Evolutionary conservation across 1,284 basidiomycete genomes (phyloP).

Genomic region (Pseudomicrostroma phylloplanum): DNA sequence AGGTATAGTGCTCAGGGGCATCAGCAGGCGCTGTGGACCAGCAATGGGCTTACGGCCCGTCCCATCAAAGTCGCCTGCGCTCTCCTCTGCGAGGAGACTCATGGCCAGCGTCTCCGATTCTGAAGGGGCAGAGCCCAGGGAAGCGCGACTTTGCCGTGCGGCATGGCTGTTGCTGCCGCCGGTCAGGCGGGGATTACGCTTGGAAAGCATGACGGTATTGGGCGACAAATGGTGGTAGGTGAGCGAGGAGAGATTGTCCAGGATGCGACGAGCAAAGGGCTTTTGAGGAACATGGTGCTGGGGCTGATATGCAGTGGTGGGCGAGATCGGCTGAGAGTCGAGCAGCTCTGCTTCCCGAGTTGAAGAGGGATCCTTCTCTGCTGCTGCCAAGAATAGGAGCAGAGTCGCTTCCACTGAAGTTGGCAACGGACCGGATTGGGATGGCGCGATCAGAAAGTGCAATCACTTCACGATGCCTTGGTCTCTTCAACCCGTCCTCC

Average conservation of each 20-base stretch:
- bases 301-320: not conserved
- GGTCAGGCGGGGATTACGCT: not conserved
- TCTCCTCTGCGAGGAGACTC: not conserved
- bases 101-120: not conserved
- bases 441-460: not conserved
- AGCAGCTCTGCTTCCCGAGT: not conserved
- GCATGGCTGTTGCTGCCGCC: not conserved
- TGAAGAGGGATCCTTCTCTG: not conserved
- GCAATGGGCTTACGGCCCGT: not conserved
- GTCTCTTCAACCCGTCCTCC: not conserved
- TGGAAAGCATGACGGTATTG: constrained; percentile 32
- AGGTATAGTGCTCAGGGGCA: not conserved
- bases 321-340: not conserved
- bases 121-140: not conserved
- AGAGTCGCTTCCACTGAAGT: not conserved
- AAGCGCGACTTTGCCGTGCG: not conserved
- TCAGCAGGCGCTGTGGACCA: not conserved
- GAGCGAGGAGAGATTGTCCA: constrained; percentile 31
- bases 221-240: constrained; percentile 46
- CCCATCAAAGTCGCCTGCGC: not conserved
- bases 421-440: not conserved
- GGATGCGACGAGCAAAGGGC: constrained; percentile 8
- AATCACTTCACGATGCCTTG: not conserved
- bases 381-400: not conserved
- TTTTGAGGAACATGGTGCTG: not conserved